Evolutionary conservation across 2,329 filamentous ascomycete genomes (phyloP).

Genomic region (Phaeosphaeriaceae sp.): DNA sequence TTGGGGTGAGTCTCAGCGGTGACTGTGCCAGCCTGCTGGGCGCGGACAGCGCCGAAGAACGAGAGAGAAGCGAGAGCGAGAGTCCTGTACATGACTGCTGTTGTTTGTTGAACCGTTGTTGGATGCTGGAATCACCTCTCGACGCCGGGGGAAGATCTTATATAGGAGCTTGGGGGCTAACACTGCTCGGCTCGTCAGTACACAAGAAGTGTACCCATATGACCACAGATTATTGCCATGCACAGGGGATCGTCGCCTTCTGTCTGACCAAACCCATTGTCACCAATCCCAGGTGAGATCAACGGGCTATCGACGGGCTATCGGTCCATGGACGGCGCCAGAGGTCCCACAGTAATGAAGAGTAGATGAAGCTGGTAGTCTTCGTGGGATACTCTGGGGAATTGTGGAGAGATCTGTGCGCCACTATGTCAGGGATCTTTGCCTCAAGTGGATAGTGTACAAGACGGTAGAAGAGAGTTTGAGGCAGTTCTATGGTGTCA

Average conservation of each 20-base stretch:
- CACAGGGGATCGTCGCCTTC: slow-evolving; percentile 22
- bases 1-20: slow-evolving; percentile 52
- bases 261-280: slow-evolving; percentile 15
- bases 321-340: slow-evolving; percentile 33
- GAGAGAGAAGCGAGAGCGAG: slow-evolving; percentile 50
- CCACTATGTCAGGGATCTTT: slow-evolving; percentile 24
- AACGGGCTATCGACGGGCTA: slow-evolving; percentile 45
- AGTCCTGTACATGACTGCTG: slow-evolving; percentile 49
- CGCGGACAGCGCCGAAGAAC: slow-evolving; percentile 48
- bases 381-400: slow-evolving; percentile 44
- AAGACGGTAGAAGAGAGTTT: slow-evolving; percentile 20
- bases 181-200: slow-evolving; percentile 14
- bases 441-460: slow-evolving; percentile 32
- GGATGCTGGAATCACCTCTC: slow-evolving; percentile 30
- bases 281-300: slow-evolving; percentile 31
- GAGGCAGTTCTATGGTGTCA: slow-evolving; percentile 15
- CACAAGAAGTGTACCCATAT: slow-evolving; percentile 22
- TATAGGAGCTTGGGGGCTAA: slow-evolving; percentile 26
- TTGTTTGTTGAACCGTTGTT: slow-evolving; percentile 32
- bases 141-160: slow-evolving; percentile 24
- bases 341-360: slow-evolving; percentile 38
- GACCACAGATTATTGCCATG: slow-evolving; percentile 24
- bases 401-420: slow-evolving; percentile 41
- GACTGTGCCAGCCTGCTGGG: slow-evolving; percentile 52
- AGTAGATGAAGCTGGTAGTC: slow-evolving; percentile 42